Evolutionary conservation across 1,284 basidiomycete genomes (phyloP), one percentile per base, ranked within the genome.

Genomic region (Earliella scabrosa): DNA sequence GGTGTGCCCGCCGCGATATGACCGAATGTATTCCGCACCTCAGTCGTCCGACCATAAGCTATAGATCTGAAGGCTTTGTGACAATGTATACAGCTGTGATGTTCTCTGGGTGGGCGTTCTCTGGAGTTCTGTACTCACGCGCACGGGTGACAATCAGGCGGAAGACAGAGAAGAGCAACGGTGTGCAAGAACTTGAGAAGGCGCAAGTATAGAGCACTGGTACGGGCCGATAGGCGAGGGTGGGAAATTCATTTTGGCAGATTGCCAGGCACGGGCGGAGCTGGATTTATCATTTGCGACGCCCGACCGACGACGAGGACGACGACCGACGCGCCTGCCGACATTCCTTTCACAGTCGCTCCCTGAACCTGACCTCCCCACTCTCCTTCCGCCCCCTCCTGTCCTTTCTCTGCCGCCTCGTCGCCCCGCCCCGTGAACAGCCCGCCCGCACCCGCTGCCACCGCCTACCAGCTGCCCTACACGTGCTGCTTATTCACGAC

Each of bases 401-500:
- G 14, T 47, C 34, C 45, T 27, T 40, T 23, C 21, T 48, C 29
- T 39, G 18, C 36, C n/a, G 43, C 36, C n/a, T 47, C 18, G 23
- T 35, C 52, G 16, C 24, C 47, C 45, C 27, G 32, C 46, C 45
- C 31, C 51, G 36, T 31, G 34, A 50, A 40, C 52, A 55, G 46
- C 31, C 31, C 49, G 41, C 52, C 60, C 54, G 46, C 55, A 32
- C 49, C 48, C 46, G 26, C 24, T 26, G n/a, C 36, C 47, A 39
- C n/a, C n/a, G n/a, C n/a, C n/a, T n/a, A n/a, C n/a, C n/a, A n/a
- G n/a, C n/a, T n/a, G n/a, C n/a, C n/a, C n/a, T 31, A 31, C 66
- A 65, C 66, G 64, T 67, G 62, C 59, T 64, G 60, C 61, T 67
- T 51, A 49, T 61, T 56, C 47, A 60, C 63, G 59, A 64, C 61